A percentile compares a stretch with the other conserved stretches of the same genome.
Evolutionary conservation across 129 eudicot species (phyloP).

Genomic region (Mikania micrantha): DNA sequence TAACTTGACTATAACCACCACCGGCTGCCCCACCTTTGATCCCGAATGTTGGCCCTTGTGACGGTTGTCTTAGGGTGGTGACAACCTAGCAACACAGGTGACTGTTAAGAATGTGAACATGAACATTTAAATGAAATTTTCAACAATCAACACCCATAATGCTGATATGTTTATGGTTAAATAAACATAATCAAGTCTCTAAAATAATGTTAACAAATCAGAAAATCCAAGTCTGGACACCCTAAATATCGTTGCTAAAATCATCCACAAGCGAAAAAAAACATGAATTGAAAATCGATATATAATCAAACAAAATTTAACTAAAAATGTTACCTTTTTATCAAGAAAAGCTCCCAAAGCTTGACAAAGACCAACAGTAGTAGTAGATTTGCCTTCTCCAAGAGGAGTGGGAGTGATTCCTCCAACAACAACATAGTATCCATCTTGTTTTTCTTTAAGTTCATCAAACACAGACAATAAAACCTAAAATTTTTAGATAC

Average conservation of each 20-base stretch:
- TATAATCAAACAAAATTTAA: neutral
- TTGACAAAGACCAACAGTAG: slow-evolving; percentile 97
- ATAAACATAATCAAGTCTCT: neutral
- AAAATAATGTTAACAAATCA: neutral
- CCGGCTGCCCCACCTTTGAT: slow-evolving; percentile 99
- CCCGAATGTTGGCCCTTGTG: slow-evolving; percentile 99
- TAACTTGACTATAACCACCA: slow-evolving; percentile 98
- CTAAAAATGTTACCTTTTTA: slow-evolving; percentile 51
- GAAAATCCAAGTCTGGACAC: neutral
- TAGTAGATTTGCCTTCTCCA: slow-evolving; percentile 96
- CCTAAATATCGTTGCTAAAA: neutral
- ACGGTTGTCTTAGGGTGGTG: slow-evolving; percentile 91
- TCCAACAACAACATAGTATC: slow-evolving; percentile 93
- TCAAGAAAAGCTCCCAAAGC: slow-evolving; percentile 91
- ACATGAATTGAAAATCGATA: neutral
- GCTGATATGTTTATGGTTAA: neutral
- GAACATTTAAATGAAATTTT: neutral
- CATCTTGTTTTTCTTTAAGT: slow-evolving; percentile 56
- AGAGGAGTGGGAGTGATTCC: slow-evolving; percentile 97
- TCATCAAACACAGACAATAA: slow-evolving; percentile 81
- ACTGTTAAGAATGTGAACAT: neutral
- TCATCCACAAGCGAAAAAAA: neutral
- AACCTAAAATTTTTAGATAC: slow-evolving; percentile 38
- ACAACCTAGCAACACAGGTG: slow-evolving; percentile 52
- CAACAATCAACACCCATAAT: neutral